A percentile compares a stretch with the other conserved stretches of the same genome.
phyloP scores from a whole-genome alignment of 148 eudicot genomes.

The Cornus florida region DNA sequence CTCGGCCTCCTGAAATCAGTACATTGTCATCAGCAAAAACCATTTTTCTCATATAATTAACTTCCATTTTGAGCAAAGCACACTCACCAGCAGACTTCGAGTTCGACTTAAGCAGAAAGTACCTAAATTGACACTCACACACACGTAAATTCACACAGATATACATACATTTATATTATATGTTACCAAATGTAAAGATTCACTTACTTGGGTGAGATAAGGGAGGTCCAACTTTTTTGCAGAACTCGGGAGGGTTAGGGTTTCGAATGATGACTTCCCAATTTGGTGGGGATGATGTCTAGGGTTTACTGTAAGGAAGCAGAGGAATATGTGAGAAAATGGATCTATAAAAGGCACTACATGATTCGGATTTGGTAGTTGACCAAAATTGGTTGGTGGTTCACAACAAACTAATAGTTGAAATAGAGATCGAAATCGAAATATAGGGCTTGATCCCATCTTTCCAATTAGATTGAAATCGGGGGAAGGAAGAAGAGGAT shows the following conservation, averaged over 20 bases:
- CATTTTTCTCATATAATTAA: neutral
- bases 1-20: neutral
- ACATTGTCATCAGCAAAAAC: neutral
- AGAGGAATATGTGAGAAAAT: neutral
- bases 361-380: slow-evolving; percentile 17
- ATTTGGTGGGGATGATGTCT: neutral
- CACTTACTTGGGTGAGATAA: slow-evolving; percentile 11
- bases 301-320: slow-evolving; percentile 6
- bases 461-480: neutral
- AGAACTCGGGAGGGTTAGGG: neutral
- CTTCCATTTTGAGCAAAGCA: neutral
- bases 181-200: neutral
- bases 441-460: neutral
- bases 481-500: neutral
- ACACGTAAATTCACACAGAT: neutral
- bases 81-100: neutral
- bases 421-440: slow-evolving; percentile 1
- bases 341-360: slow-evolving; percentile 12
- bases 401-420: slow-evolving; percentile 16
- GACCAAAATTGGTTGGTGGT: slow-evolving; percentile 7
- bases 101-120: neutral
- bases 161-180: neutral
- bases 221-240: neutral
- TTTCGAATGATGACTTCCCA: neutral
- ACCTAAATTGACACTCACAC: neutral